Evolutionary conservation across 495 filamentous ascomycete genomes (phyloP), one percentile per base, ranked within the genome.

Genomic region (Viridothelium virens): DNA sequence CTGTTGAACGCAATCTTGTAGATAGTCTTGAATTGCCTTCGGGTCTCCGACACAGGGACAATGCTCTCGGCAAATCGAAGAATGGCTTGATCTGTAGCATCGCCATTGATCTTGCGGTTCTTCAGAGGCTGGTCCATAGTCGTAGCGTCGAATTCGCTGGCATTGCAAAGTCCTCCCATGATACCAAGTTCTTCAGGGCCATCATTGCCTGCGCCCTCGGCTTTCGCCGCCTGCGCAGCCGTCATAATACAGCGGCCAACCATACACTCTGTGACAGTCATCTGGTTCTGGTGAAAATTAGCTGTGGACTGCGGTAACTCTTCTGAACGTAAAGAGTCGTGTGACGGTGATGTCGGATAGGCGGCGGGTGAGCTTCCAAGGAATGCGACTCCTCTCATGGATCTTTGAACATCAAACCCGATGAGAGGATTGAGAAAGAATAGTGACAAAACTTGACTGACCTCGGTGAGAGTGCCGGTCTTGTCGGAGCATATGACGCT

Each of bases 1-100:
- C 84, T 87, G 73, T 91, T 92, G 77, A 92, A 91, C 0, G 85
- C 85, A 6, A 90, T 76, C 67, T 89, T 83, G 73, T 85, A 88
- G 6, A 84, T 79, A 47, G 80, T 84, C 46, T 80, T 79, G 80
- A 83, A 87, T 33, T 75, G 70, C 14, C 79, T 70, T 12, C 80
- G 77, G 4, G 86, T 70, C 18, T 83, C 77, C 10, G 78, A 65
- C 1, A 85, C 79, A 0, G 83, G 74, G 2, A 79, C 78, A 3
- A 88, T 74, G 11, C 75, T 77, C 70, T 90, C 87, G 0, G 86
- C 82, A 61, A 90, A 85, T 39, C 87, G 81, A 18, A 92, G 75
- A 37, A 90, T 80, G 7, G 89, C 87, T 62, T 85, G 82, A 74
- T 91, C 89, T 0, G 89, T 91, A 3, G 88, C 86, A 70, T 91